Base-by-base conservation (phyloP, 345 rosid genomes). In the Lenwebbia sp. region DNA sequence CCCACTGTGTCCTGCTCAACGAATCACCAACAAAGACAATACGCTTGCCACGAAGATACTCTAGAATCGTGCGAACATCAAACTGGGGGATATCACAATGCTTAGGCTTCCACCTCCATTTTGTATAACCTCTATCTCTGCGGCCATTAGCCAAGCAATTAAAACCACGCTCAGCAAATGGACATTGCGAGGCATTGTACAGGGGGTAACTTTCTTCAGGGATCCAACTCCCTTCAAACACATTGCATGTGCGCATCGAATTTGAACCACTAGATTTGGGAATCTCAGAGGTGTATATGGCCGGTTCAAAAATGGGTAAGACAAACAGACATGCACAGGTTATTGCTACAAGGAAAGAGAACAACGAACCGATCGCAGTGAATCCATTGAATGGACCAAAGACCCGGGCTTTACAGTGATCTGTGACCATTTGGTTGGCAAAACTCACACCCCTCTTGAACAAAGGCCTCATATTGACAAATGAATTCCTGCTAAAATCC, bases 71-170 rank as follows among this genome's bases (percentile, higher is more conserved):
- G 47, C 30, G 89, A 23, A 85, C 91, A 81, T 90, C 70, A 88
- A 93, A 93, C 87, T 88, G 90, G 4, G 95, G 96, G 85, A 95
- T 90, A 51, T 92, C 94, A 88, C 96, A 95, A 83, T 90, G 52
- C 56, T 88, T 90, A 28, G 97, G 97, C 93, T 91, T 93, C 97
- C 97, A 95, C 87, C 92, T 91, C 96, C 92, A 93, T 86, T 91
- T 93, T 28, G 86, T 84, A 85, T 93, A 93, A 82, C 90, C 92
- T 60, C 28, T 86, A 89, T 95, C 98, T 85, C 88, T 89, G 55
- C 95, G 90, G 51, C 96, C 98, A 87, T 95, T 95, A 55, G 93
- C 91, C 86, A 93, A 86, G 78, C 96, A 94, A 90, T 94, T 86
- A 83, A 95, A 94, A 37, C 98, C 98, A 5, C 84, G 87, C 89